Conservation (phyloP, 306 rosid genomes). For the Ziziphus jujuba region DNA sequence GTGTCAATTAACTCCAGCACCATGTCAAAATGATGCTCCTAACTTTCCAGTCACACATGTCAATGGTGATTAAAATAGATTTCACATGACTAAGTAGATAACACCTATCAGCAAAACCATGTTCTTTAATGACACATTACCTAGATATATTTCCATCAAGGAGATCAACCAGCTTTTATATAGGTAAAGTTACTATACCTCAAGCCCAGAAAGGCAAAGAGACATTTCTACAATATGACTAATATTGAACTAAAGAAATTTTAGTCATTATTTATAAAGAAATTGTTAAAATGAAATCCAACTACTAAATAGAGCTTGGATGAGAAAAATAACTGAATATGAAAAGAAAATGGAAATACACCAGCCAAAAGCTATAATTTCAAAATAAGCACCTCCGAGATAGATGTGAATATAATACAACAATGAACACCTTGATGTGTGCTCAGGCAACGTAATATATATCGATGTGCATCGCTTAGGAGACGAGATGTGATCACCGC, state of each 20-base stretch:
- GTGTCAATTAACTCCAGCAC: neutral
- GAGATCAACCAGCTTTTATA: neutral
- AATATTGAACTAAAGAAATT: neutral
- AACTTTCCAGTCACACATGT: neutral
- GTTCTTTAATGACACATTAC: neutral
- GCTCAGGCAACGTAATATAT: constrained; percentile 80
- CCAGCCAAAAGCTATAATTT: constrained; percentile 20
- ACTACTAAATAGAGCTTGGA: neutral
- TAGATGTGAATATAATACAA: constrained; percentile 72
- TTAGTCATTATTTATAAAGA: neutral
- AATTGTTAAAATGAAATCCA: neutral
- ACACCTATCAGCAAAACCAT: neutral
- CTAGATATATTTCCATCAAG: neutral
- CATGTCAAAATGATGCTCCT: neutral
- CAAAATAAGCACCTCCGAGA: constrained; percentile 77
- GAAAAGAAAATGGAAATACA: neutral
- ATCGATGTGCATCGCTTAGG: constrained; percentile 89
- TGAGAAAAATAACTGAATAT: constrained; percentile 9
- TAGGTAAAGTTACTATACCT: neutral
- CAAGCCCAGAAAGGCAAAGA: neutral
- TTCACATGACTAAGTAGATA: neutral
- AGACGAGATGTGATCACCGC: constrained; percentile 72
- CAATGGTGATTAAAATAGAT: neutral
- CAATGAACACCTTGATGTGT: constrained; percentile 62
- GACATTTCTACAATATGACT: neutral